A percentile compares a stretch with the other conserved stretches of the same genome.
These are phyloP conservation scores for Eutypella sp. DNA, from an alignment of 2,329 filamentous ascomycete species.

Conservation along the genomic window DNA sequence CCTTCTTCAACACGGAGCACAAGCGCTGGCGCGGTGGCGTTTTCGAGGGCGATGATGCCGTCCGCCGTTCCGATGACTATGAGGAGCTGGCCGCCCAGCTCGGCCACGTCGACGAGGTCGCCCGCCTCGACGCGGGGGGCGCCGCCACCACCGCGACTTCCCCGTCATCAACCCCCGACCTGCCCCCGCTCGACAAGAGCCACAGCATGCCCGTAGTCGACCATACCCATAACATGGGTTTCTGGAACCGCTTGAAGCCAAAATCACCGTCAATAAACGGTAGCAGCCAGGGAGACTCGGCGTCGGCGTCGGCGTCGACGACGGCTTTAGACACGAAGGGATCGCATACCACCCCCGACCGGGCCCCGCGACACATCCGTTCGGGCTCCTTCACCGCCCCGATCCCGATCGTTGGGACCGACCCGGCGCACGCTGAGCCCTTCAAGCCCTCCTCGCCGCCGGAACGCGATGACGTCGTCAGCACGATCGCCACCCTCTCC, in stretches of 20 bases:
- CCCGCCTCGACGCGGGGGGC: conserved; percentile 32
- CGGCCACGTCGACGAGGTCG: conserved; percentile 45
- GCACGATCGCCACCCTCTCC: conserved; percentile 51
- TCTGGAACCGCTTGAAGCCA: conserved; percentile 43
- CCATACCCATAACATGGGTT: conserved; percentile 31
- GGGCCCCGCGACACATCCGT: conserved; percentile 50
- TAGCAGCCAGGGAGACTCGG: conserved; percentile 27
- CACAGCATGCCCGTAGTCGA: conserved; percentile 44
- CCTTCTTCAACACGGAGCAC: conserved; percentile 76
- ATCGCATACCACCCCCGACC: conserved; percentile 31
- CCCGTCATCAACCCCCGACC: no score
- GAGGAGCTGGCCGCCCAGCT: conserved; percentile 37
- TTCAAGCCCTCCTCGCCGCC: conserved; percentile 52
- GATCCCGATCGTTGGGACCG: conserved; percentile 61
- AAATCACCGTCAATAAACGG: conserved; percentile 24
- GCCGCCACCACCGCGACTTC: conserved; percentile 36
- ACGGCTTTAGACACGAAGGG: conserved; percentile 44
- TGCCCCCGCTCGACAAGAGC: conserved; percentile 55
- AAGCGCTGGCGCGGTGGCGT: conserved; percentile 83
- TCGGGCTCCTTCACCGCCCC: conserved; percentile 61
- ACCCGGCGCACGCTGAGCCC: conserved; percentile 61
- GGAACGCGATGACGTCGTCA: conserved; percentile 55
- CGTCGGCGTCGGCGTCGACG: conserved; percentile 44
- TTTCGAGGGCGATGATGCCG: conserved; percentile 55
- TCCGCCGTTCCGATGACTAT: conserved; percentile 31